Evolutionary conservation across 208 protist species (phyloP).

Genomic region (Phytomonas sp.): DNA sequence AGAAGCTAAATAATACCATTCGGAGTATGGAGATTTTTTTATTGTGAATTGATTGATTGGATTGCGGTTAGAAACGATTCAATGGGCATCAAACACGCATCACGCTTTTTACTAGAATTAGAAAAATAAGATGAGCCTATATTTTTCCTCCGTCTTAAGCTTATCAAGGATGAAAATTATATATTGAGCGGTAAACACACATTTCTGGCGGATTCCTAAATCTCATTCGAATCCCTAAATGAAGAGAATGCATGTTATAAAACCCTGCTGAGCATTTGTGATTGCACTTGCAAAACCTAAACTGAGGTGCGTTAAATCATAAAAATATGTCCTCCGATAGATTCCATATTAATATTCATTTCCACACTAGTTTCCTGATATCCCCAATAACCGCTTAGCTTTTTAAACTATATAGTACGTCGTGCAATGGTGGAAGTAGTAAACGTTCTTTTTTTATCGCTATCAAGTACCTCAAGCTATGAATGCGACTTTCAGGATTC

Average conservation of each 20-base stretch:
- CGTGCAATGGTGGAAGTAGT: neutral
- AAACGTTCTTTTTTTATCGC: neutral
- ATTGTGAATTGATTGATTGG: neutral
- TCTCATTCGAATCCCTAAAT: neutral
- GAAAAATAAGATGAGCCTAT: neutral
- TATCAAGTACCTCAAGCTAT: neutral
- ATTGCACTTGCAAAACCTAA: neutral
- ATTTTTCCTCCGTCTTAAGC: neutral
- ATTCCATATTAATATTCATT: neutral
- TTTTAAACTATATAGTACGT: neutral
- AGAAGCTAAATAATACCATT: neutral
- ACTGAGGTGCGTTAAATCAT: neutral
- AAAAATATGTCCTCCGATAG: neutral
- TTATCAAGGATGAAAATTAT: neutral
- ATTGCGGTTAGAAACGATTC: neutral
- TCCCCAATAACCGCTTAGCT: neutral
- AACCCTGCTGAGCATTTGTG: neutral
- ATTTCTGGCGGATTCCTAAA: neutral
- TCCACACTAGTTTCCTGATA: neutral
- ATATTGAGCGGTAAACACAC: neutral
- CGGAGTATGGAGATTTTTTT: neutral
- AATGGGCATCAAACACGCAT: neutral
- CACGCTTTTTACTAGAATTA: neutral
- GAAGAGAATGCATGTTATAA: neutral
- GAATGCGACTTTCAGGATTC: neutral